These are phyloP conservation scores for Recurvomyces mirabilis DNA, from an alignment of 495 filamentous ascomycete species.

Conservation along the genomic window DNA sequence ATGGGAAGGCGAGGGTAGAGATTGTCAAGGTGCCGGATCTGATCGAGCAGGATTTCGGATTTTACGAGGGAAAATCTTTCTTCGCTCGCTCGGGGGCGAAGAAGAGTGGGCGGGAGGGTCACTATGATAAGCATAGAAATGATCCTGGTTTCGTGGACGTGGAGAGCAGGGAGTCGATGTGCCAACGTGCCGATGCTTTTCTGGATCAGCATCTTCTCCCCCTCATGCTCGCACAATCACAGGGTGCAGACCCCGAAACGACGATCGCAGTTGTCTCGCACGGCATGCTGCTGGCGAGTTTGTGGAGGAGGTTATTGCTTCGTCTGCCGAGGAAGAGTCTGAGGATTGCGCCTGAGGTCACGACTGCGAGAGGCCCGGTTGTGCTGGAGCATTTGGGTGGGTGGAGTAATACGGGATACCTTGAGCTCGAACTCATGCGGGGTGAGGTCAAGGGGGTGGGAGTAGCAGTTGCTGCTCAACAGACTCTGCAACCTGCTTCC, in stretches of 20 bases:
- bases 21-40: slow-evolving; percentile 44
- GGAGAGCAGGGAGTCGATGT: slow-evolving; percentile 58
- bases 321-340: slow-evolving; percentile 39
- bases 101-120: slow-evolving; percentile 16
- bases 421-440: slow-evolving; percentile 35
- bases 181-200: slow-evolving; percentile 47
- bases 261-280: slow-evolving; percentile 62
- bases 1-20: slow-evolving; percentile 10
- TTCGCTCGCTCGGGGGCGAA: slow-evolving; percentile 20
- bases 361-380: slow-evolving; percentile 14
- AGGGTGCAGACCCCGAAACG: slow-evolving; percentile 14
- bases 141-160: slow-evolving; percentile 37
- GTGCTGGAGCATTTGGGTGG: slow-evolving; percentile 37
- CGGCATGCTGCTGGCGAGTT: slow-evolving; percentile 59
- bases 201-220: slow-evolving; percentile 49
- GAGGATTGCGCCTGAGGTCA: slow-evolving; percentile 23
- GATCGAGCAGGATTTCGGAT: slow-evolving; percentile 63
- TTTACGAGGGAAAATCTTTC: slow-evolving; percentile 50
- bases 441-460: no score
- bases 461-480: no score
- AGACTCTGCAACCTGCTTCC: background rate
- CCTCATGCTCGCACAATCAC: slow-evolving; percentile 31
- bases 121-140: slow-evolving; percentile 16
- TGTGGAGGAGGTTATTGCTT: slow-evolving; percentile 52
- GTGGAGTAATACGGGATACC: slow-evolving; percentile 59